Conservation (phyloP, 2,329 filamentous ascomycete species). For the Calycina herbarum region DNA sequence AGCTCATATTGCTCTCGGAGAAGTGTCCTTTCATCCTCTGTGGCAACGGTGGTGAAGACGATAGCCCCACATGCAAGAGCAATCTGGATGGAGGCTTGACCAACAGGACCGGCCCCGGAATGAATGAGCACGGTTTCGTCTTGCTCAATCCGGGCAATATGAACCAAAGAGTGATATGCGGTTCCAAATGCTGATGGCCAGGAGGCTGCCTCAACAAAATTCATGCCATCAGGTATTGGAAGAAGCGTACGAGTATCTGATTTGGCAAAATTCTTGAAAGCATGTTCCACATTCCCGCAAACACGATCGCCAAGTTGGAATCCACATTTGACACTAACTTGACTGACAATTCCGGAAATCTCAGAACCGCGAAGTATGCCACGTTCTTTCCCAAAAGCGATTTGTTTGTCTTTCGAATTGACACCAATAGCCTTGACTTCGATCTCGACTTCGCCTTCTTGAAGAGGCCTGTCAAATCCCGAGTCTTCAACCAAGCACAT, state of each 20-base stretch:
- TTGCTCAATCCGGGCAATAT: conserved; percentile 19
- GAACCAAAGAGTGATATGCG: conserved; percentile 24
- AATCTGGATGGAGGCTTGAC: conserved; percentile 37
- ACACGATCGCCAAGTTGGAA: conserved; percentile 14
- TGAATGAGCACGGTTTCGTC: conserved; percentile 38
- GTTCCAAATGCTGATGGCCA: conserved; percentile 25
- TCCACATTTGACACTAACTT: not conserved
- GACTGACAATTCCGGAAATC: not conserved
- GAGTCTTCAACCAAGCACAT: conserved; percentile 20
- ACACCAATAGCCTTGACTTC: conserved; percentile 17
- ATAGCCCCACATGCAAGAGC: conserved; percentile 29
- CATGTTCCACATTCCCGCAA: conserved; percentile 24
- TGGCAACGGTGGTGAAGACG: conserved; percentile 37
- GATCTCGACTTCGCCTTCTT: conserved; percentile 18
- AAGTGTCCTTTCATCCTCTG: conserved; percentile 32
- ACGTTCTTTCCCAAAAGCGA: conserved; percentile 24
- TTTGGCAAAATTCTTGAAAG: conserved; percentile 20
- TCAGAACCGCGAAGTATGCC: conserved; percentile 19
- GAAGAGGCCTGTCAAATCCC: not conserved
- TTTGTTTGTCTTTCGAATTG: conserved; percentile 23
- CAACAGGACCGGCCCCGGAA: conserved; percentile 35
- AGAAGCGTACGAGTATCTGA: not conserved
- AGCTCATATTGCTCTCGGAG: conserved; percentile 38
- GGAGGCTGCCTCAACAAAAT: conserved; percentile 26
- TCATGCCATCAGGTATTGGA: conserved; percentile 19